These are phyloP conservation scores for Camelina neglecta DNA, from an alignment of 345 rosid genomes.

Conservation along the genomic window DNA sequence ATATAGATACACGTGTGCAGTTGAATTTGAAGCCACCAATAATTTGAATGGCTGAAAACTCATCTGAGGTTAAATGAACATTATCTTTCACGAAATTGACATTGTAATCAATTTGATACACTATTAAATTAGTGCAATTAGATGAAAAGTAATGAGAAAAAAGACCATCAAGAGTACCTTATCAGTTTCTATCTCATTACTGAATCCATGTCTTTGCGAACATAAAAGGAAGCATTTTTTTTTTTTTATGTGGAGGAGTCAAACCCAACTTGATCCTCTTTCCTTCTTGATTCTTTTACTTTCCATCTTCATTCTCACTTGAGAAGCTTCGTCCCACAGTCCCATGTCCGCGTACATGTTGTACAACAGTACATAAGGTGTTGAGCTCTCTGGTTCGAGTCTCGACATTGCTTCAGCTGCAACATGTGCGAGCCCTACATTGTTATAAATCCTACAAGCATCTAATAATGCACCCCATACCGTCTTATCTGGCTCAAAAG, in stretches of 20 bases:
- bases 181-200: conserved; percentile 16
- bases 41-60: conserved; percentile 60
- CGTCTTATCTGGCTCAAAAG: conserved; percentile 64
- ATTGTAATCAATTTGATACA: neutral
- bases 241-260: conserved; percentile 33
- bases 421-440: conserved; percentile 56
- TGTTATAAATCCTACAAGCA: conserved; percentile 66
- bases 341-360: conserved; percentile 73
- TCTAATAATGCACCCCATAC: conserved; percentile 84
- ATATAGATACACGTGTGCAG: neutral
- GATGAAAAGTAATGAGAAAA: conserved; percentile 2
- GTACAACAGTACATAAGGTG: conserved; percentile 65
- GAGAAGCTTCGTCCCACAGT: conserved; percentile 66
- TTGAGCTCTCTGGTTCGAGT: conserved; percentile 73
- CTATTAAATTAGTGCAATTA: neutral
- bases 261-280: conserved; percentile 59
- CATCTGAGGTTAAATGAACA: conserved; percentile 7
- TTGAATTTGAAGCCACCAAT: conserved; percentile 60
- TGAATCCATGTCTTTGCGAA: conserved; percentile 9
- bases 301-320: conserved; percentile 63
- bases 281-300: conserved; percentile 57
- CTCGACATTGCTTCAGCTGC: conserved; percentile 73
- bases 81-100: neutral
- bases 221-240: neutral
- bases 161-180: conserved; percentile 14